phyloP scores from a whole-genome alignment of 495 filamentous ascomycete genomes.

The Xylaria acuta region DNA sequence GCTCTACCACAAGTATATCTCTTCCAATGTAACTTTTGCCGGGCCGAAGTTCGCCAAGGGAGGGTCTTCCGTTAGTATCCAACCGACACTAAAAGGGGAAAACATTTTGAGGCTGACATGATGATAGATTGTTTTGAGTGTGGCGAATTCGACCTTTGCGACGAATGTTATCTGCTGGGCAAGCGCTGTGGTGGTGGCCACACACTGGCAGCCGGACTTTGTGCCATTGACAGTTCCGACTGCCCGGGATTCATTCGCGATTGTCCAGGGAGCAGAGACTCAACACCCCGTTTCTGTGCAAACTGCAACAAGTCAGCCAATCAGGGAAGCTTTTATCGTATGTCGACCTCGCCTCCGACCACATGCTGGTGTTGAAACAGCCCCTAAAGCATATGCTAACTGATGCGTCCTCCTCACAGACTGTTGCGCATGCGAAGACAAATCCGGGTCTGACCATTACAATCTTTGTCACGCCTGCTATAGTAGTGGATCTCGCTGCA shows the following conservation, averaged over 20 bases:
- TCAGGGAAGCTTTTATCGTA: background rate
- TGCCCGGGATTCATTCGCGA: background rate
- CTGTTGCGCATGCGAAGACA: slow-evolving; percentile 2
- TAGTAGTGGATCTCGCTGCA: background rate
- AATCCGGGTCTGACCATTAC: background rate
- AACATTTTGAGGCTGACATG: background rate
- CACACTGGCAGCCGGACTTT: too few relatives aligned
- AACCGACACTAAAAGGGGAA: background rate
- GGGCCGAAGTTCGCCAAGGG: background rate
- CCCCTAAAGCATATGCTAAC: background rate
- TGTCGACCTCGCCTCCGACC: background rate
- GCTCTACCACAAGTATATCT: too few relatives aligned
- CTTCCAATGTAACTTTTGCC: background rate
- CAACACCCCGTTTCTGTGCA: background rate
- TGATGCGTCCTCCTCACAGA: background rate
- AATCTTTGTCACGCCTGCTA: background rate
- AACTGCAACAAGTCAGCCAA: background rate
- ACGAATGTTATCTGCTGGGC: slow-evolving; percentile 1
- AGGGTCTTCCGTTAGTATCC: background rate
- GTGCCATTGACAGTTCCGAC: background rate
- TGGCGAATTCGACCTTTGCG: background rate
- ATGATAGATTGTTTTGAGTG: background rate
- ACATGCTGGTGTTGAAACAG: background rate
- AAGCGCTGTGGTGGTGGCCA: too few relatives aligned
- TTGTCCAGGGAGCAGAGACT: background rate